phyloP scores from a whole-genome alignment of 2,329 filamentous ascomycete genomes.

The Xylaria sp. region DNA sequence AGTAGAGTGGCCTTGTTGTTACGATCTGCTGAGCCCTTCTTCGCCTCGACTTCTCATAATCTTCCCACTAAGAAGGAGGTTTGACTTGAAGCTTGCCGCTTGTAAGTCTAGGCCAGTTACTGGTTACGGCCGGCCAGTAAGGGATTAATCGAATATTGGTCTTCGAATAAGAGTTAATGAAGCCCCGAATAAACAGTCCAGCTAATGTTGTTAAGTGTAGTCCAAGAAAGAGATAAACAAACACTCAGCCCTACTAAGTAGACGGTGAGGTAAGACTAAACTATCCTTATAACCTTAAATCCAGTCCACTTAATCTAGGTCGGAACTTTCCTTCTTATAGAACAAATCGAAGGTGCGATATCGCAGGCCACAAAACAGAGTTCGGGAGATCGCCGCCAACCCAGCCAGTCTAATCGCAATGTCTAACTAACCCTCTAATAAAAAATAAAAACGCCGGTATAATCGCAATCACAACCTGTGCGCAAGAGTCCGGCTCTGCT shows the following conservation, averaged over 20 bases:
- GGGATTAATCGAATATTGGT: not conserved
- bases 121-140: not conserved
- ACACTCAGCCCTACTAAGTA: not conserved
- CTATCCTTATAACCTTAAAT: not conserved
- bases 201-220: not conserved
- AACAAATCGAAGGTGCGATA: constrained; percentile 17
- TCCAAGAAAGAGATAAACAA: not conserved
- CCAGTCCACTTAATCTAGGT: not conserved
- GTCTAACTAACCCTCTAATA: not conserved
- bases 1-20: constrained; percentile 57
- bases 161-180: not conserved
- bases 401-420: too few species aligned
- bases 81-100: not conserved
- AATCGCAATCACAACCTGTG: not conserved
- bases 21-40: constrained; percentile 52
- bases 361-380: constrained; percentile 20
- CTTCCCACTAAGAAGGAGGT: not conserved
- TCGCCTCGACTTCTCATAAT: constrained; percentile 46
- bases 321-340: constrained; percentile 24
- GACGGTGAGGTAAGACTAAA: not conserved
- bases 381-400: not conserved
- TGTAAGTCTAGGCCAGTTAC: not conserved
- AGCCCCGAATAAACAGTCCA: not conserved
- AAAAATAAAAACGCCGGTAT: not conserved
- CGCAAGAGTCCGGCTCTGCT: constrained; percentile 13